Base-by-base conservation (phyloP, 495 filamentous ascomycete genomes). In the Rhypophila decipiens region DNA sequence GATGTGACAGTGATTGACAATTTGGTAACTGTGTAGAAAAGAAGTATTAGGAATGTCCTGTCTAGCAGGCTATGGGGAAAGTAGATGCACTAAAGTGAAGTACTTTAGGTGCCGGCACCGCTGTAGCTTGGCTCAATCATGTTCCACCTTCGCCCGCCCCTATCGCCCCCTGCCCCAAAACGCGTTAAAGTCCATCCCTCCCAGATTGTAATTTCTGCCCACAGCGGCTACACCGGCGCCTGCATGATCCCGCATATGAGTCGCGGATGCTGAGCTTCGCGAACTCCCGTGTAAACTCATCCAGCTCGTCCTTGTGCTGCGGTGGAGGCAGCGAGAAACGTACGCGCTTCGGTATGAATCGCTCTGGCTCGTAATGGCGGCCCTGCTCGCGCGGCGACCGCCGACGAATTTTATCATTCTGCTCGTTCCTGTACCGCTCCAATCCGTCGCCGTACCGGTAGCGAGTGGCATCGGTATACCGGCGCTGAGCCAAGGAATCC, bases 331-430 rank as follows among this genome's bases (percentile, higher is more conserved):
- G 44, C 21, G 35, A 46, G 44, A 46, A 46, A 18, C 44, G 44
- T 29, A 46, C 20, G 20, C 13, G 44, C 12, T 46, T 46, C 29
- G 1, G 44, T 46, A 46, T n/a, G 12, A 35, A n/a, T 39, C 12
- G 44, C 21, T 39, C 34, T 46, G 19, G 44, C 35, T 46, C 44
- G 44, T 37, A 46, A 46, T 46, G 13, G 44, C 22, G 44, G 44
- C 35, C n/a, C 44, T 39, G 12, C 12, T 13, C 19, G 34, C 19
- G 3, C 4, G 22, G 21, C 44, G 22, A 23, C 34, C 44, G 33
- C 33, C 4, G 33, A 37, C 17, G 17, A 15, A 46, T 46, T 24
- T n/a, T 24, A 9, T 19, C 29, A 33, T 46, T 46, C 35, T 46
- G 34, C 44, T 46, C 35, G 35, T 46, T 1, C 31, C 35, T 46